Evolutionary conservation across 2,329 filamentous ascomycete genomes (phyloP).

Genomic region (Ascochyta koolunga): DNA sequence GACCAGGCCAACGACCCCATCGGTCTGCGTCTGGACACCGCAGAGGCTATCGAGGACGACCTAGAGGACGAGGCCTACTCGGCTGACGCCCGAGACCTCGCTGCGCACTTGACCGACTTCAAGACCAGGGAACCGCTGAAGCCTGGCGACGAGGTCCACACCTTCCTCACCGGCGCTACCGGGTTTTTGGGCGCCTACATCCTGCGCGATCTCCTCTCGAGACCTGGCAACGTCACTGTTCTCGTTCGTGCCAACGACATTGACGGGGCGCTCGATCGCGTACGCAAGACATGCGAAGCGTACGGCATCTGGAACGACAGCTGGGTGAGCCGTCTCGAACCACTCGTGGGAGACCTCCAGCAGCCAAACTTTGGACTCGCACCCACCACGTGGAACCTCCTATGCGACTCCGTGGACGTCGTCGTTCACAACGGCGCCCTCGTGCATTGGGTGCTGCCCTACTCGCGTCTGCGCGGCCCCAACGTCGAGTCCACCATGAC

Average conservation of each 20-base stretch:
- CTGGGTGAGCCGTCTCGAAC: conserved; percentile 70
- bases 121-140: conserved; percentile 50
- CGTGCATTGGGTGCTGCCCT: conserved; percentile 82
- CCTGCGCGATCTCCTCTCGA: conserved; percentile 73
- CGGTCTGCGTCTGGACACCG: conserved; percentile 52
- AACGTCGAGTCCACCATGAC: conserved; percentile 87
- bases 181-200: conserved; percentile 88
- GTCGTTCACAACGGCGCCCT: conserved; percentile 74
- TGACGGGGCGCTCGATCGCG: conserved; percentile 66
- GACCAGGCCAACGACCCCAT: conserved; percentile 58
- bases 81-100: conserved; percentile 59
- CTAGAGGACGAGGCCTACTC: conserved; percentile 60
- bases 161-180: conserved; percentile 88
- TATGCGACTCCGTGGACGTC: conserved; percentile 71
- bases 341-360: conserved; percentile 75
- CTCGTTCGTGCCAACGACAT: conserved; percentile 74
- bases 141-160: conserved; percentile 56
- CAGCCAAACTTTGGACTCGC: conserved; percentile 76
- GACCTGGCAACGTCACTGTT: conserved; percentile 70
- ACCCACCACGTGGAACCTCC: conserved; percentile 66
- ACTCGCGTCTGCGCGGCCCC: conserved; percentile 70
- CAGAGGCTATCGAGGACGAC: conserved; percentile 51
- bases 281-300: conserved; percentile 70
- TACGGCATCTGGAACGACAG: conserved; percentile 79
- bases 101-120: conserved; percentile 53